Base-by-base conservation (phyloP, 1,139 yeast species). In the Yamadazyma spencermartinsiae region DNA sequence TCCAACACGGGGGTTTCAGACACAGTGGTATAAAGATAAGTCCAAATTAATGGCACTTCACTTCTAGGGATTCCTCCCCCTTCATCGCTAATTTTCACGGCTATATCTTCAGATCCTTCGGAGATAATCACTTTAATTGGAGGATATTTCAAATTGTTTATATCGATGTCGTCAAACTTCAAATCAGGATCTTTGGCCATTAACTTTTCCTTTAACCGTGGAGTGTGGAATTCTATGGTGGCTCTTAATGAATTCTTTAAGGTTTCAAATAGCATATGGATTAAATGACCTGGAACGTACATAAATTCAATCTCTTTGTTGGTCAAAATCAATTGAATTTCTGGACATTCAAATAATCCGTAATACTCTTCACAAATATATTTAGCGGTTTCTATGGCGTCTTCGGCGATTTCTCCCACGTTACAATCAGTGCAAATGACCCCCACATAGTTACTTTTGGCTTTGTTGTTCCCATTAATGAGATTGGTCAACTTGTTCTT, bases 21-120 rank as follows among this genome's bases (percentile, higher is more conserved):
- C 36, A 90, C 95, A 0, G 96, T 86, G 4, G 96, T 88, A 62
- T 88, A 88, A 60, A 89, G 74, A 57, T 88, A 88, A 0, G 96
- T 87, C 96, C 96, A 88, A 34, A 88, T 86, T 45, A 86, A 71
- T 1, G 95, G 95, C 17, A 86, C 77, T 41, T 86, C 92, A 44
- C 88, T 76, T 44, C 96, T 72, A 3, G 96, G 86, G 44, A 89
- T 87, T 20, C 96, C 96, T 29, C 96, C 97, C 34, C 96, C 97
- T 65, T 88, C 96, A 58, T 88, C 97, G 31, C 92, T 82, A 43
- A 88, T 82, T 60, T 89, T 89, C 51, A 88, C 84, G n/a, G 96
- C 89, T 46, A 89, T 87, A 57, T 89, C 96, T 56, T 88, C 96
- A 31, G 80, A 78, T 10, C 97, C 97, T 58, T 87, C 88, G n/a